Percentiles rank a stretch among this genome's conserved stretches.
Conservation (phyloP, 179 eudicot species). For the Beta macrorhiza region DNA sequence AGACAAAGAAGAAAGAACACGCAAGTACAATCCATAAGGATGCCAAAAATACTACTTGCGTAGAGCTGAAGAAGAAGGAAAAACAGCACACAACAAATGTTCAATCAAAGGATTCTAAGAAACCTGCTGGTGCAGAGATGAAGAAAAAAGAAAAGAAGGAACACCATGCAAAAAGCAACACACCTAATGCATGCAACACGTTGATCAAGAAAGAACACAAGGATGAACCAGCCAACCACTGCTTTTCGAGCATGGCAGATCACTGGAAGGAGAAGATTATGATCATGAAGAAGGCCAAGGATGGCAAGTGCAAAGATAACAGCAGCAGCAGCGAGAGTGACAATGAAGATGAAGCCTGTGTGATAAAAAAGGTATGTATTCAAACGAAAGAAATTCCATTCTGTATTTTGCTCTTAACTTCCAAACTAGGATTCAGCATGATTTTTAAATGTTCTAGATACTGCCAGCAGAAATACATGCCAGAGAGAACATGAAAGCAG, state of each 20-base stretch:
- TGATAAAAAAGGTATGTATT: conserved; percentile 27
- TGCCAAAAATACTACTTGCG: conserved; percentile 15
- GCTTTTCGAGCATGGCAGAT: conserved; percentile 37
- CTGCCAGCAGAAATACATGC: conserved; percentile 5
- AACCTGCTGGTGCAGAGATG: conserved; percentile 11
- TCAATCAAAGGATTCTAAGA: conserved; percentile 16
- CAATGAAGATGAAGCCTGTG: conserved; percentile 29
- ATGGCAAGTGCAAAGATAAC: conserved; percentile 24
- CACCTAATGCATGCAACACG: conserved; percentile 10
- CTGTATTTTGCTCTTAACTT: neutral
- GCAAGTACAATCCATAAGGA: conserved; percentile 20
- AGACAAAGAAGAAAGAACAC: conserved; percentile 25
- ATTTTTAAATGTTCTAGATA: neutral
- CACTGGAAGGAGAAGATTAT: conserved; percentile 35
- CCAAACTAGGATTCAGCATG: neutral
- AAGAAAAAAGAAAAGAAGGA: conserved; percentile 28
- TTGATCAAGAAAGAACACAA: conserved; percentile 27
- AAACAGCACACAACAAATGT: conserved; percentile 18
- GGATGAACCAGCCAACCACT: conserved; percentile 23
- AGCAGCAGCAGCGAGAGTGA: conserved; percentile 28
- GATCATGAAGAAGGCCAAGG: conserved; percentile 27
- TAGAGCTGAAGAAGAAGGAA: conserved; percentile 25
- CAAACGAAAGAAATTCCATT: neutral
- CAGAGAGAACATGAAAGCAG: neutral
- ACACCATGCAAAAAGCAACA: conserved; percentile 17